phyloP scores from a whole-genome alignment of 2,329 filamentous ascomycete species.

The Epichloe sibirici region DNA sequence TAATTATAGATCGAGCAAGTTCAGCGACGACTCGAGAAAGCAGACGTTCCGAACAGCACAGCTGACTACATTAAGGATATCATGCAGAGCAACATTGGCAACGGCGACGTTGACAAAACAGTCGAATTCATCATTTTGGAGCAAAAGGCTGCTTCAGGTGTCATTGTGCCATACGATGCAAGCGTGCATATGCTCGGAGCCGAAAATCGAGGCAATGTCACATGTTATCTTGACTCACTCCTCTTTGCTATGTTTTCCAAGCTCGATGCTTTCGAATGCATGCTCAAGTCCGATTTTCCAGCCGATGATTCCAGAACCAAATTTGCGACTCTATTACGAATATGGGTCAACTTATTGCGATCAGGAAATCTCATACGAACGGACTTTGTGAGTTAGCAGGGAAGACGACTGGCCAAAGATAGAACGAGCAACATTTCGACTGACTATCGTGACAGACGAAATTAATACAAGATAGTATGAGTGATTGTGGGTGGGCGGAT shows the following conservation, averaged over 20 bases:
- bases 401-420: background rate
- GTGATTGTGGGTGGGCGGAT: conserved; percentile 80
- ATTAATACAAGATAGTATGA: conserved; percentile 69
- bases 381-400: conserved; percentile 53
- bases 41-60: conserved; percentile 33
- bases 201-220: conserved; percentile 73
- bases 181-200: conserved; percentile 66
- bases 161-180: conserved; percentile 63
- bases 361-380: conserved; percentile 73
- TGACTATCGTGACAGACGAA: conserved; percentile 46
- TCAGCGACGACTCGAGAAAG: conserved; percentile 26
- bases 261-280: conserved; percentile 82
- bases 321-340: conserved; percentile 62
- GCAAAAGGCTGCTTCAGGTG: conserved; percentile 69
- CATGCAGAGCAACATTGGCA: conserved; percentile 50
- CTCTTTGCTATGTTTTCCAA: conserved; percentile 94
- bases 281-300: conserved; percentile 68
- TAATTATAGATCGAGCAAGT: conserved; percentile 30
- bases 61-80: conserved; percentile 46
- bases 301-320: conserved; percentile 55
- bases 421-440: background rate
- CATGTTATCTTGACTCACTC: conserved; percentile 87
- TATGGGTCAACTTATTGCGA: conserved; percentile 90
- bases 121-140: conserved; percentile 67
- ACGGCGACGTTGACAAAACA: conserved; percentile 60